Percentiles rank a stretch among this genome's conserved stretches.
Conservation (phyloP, 176 grass and related monocot genomes). For the Aegilops sharonensis region DNA sequence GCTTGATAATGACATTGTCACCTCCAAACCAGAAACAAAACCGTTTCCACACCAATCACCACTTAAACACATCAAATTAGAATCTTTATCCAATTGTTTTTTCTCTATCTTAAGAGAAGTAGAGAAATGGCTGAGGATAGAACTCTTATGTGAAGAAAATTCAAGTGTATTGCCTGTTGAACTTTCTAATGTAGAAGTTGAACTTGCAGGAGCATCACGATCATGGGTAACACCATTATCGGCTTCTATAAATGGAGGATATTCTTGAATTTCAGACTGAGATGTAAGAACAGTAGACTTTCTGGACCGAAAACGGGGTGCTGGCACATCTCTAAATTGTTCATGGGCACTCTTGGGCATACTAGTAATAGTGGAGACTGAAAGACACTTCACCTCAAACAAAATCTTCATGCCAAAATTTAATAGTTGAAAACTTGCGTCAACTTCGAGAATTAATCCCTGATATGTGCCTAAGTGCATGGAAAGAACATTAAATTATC, state of each 20-base stretch:
- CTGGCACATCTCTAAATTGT: constrained; percentile 39
- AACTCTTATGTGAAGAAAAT: constrained; percentile 48
- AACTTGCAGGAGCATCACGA: constrained; percentile 42
- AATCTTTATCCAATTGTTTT: constrained; percentile 36
- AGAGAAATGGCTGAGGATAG: constrained; percentile 61
- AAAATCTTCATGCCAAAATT: constrained; percentile 51
- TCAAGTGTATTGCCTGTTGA: constrained; percentile 23
- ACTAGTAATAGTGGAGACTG: constrained; percentile 50
- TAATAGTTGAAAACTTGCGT: constrained; percentile 44
- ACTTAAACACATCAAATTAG: constrained; percentile 26
- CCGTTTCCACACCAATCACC: constrained; percentile 67
- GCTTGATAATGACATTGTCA: constrained; percentile 51
- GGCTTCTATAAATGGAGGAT: constrained; percentile 32
- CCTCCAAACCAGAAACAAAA: constrained; percentile 75
- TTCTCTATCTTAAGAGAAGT: constrained; percentile 58
- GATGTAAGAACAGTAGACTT: constrained; percentile 44
- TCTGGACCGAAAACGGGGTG: constrained; percentile 65
- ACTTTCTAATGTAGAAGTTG: constrained; percentile 44
- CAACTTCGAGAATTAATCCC: constrained; percentile 61
- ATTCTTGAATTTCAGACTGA: constrained; percentile 55
- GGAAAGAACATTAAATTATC: constrained; percentile 16
- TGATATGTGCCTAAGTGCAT: constrained; percentile 51
- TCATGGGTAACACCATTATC: constrained; percentile 22
- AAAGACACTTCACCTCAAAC: constrained; percentile 53
- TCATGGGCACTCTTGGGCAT: constrained; percentile 37